phyloP scores from a whole-genome alignment of 2,329 filamentous ascomycete species.

The Arthroderma sp. region DNA sequence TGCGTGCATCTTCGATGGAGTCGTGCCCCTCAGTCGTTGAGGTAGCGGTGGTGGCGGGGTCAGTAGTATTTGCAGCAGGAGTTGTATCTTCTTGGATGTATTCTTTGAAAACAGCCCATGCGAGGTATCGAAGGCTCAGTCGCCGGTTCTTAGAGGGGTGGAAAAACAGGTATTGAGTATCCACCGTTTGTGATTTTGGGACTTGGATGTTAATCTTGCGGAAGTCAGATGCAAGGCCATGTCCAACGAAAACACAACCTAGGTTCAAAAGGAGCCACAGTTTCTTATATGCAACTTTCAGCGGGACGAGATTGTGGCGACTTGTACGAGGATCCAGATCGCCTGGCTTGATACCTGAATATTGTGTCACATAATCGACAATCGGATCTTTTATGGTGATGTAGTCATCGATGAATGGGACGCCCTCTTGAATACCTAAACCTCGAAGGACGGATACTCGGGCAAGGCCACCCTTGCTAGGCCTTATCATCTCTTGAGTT shows the following conservation, averaged over 20 bases:
- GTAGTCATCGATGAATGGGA: constrained; percentile 94
- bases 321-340: constrained; percentile 72
- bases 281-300: constrained; percentile 95
- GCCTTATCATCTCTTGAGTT: constrained; percentile 78
- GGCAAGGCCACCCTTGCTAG: constrained; percentile 82
- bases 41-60: constrained; percentile 6
- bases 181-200: constrained; percentile 76
- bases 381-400: constrained; percentile 83
- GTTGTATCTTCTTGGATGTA: constrained; percentile 74
- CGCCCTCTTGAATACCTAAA: constrained; percentile 58
- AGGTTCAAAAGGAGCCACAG: constrained; percentile 93
- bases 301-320: constrained; percentile 66
- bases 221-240: constrained; percentile 89
- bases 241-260: constrained; percentile 84
- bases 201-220: constrained; percentile 97
- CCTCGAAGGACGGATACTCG: constrained; percentile 83
- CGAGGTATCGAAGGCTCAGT: constrained; percentile 78
- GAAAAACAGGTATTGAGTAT: constrained; percentile 87
- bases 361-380: constrained; percentile 88
- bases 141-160: constrained; percentile 70
- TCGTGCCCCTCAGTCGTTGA: constrained; percentile 49
- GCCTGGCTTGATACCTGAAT: constrained; percentile 75
- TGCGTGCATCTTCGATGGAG: constrained; percentile 86
- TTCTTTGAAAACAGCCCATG: constrained; percentile 81
- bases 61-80: constrained; percentile 4